A percentile compares a stretch with the other conserved stretches of the same genome.
Conservation (phyloP, 2,329 filamentous ascomycete genomes). For the Fusarium torreyae region DNA sequence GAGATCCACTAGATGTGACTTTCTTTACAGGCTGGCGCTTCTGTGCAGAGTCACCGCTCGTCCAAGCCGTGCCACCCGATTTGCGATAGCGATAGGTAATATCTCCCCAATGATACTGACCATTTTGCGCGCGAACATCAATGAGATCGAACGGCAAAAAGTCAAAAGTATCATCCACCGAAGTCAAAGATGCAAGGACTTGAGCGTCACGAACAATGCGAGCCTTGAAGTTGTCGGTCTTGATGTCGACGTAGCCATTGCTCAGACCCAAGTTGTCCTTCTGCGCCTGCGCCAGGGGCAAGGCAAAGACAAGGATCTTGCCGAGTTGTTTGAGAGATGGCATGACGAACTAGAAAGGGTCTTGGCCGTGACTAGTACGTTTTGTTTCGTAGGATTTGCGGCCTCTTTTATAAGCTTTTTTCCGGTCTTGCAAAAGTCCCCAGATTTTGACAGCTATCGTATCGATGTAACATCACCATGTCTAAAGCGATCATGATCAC, state of each 20-base stretch:
- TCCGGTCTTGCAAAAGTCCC: neutral
- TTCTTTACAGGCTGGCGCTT: conserved; percentile 53
- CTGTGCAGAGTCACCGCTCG: conserved; percentile 62
- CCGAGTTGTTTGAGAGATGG: neutral
- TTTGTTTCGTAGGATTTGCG: neutral
- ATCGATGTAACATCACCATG: neutral
- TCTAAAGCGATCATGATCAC: neutral
- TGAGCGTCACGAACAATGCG: conserved; percentile 62
- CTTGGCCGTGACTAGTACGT: neutral
- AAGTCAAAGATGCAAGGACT: conserved; percentile 64
- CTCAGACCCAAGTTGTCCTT: conserved; percentile 55
- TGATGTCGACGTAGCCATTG: conserved; percentile 59
- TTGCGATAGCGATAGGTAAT: conserved; percentile 69
- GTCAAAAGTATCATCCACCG: conserved; percentile 62
- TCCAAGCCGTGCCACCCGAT: conserved; percentile 59
- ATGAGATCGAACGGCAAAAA: conserved; percentile 70
- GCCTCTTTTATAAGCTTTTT: conserved; percentile 14
- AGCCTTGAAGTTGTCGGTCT: conserved; percentile 60
- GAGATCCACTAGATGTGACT: conserved; percentile 21
- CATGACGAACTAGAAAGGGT: neutral
- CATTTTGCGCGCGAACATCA: conserved; percentile 62
- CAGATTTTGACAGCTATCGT: neutral
- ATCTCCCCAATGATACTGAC: conserved; percentile 72
- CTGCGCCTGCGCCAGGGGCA: neutral
- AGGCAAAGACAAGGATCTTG: neutral